These are phyloP conservation scores for Cyberlindnera xylosilytica DNA, from an alignment of 805 yeast genomes.

Conservation along the genomic window DNA sequence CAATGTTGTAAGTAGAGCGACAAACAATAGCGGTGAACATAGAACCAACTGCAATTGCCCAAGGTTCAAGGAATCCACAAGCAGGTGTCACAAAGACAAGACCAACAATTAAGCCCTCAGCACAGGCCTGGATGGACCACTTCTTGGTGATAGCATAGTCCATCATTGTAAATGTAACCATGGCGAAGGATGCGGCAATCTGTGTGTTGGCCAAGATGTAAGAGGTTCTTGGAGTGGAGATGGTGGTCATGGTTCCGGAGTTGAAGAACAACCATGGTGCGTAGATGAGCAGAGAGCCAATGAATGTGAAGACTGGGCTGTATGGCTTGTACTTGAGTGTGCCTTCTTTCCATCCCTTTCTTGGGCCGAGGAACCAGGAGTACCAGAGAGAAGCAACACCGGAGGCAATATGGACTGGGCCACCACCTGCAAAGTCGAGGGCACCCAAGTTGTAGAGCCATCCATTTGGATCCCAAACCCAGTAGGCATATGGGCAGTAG, in stretches of 20 bases:
- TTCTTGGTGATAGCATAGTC: constrained; percentile 83
- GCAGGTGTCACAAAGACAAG: constrained; percentile 98
- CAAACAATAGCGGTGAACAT: constrained; percentile 75
- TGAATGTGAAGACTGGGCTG: constrained; percentile 82
- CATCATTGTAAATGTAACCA: constrained; percentile 80
- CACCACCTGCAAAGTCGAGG: constrained; percentile 98
- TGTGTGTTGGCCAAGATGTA: constrained; percentile 92
- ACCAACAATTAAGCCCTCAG: constrained; percentile 94
- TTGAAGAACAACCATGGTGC: constrained; percentile 98
- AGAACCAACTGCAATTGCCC: constrained; percentile 87
- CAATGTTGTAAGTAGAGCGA: constrained; percentile 82
- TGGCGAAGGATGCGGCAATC: constrained; percentile 84
- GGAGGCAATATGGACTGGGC: constrained; percentile 90
- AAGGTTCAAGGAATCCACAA: constrained; percentile 84
- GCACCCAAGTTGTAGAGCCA: constrained; percentile 95
- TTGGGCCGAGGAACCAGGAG: constrained; percentile 72
- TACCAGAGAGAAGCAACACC: constrained; percentile 90
- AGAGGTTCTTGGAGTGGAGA: constrained; percentile 78
- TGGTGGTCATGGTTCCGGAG: constrained; percentile 74
- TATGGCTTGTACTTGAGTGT: constrained; percentile 75
- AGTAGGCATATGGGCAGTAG: constrained; percentile 88
- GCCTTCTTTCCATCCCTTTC: constrained; percentile 44
- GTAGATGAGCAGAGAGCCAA: constrained; percentile 85
- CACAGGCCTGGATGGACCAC: constrained; percentile 89
- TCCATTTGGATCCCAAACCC: constrained; percentile 94